A percentile compares a stretch with the other conserved stretches of the same genome.
Evolutionary conservation across 73 alveolate species (phyloP).

Genomic region (Paramecium pentaurelia): DNA sequence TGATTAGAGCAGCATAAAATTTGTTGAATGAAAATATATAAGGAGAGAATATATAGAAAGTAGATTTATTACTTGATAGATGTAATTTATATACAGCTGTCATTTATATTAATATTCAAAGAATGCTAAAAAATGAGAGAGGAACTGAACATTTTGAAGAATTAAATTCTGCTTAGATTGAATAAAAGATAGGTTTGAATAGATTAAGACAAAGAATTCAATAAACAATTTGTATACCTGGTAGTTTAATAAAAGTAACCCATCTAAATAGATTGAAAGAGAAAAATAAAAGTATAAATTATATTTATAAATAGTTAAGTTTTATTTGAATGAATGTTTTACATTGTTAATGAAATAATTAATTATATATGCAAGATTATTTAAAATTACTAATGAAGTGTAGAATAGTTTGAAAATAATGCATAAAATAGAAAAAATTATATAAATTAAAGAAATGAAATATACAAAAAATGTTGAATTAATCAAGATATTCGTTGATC

Average conservation of each 20-base stretch:
- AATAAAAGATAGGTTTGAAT: background rate
- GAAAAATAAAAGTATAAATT: background rate
- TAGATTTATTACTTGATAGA: background rate
- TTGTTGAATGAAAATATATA: background rate
- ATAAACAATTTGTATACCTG: background rate
- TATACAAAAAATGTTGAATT: background rate
- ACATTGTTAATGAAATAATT: background rate
- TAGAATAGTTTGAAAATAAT: background rate
- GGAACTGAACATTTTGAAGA: slow-evolving; percentile 1
- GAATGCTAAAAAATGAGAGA: background rate
- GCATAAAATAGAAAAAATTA: background rate
- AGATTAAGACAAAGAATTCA: background rate
- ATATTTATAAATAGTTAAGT: background rate
- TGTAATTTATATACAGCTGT: background rate
- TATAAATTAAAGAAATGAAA: background rate
- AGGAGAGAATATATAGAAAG: background rate
- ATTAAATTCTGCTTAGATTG: background rate
- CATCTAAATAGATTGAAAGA: background rate
- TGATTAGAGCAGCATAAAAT: background rate
- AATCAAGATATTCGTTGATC: background rate
- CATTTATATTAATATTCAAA: background rate
- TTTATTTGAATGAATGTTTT: background rate
- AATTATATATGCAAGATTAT: background rate
- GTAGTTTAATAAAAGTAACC: background rate
- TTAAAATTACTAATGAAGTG: background rate